phyloP scores from a whole-genome alignment of 768 basidiomycete species.

The Gloeostereum incarnatum region DNA sequence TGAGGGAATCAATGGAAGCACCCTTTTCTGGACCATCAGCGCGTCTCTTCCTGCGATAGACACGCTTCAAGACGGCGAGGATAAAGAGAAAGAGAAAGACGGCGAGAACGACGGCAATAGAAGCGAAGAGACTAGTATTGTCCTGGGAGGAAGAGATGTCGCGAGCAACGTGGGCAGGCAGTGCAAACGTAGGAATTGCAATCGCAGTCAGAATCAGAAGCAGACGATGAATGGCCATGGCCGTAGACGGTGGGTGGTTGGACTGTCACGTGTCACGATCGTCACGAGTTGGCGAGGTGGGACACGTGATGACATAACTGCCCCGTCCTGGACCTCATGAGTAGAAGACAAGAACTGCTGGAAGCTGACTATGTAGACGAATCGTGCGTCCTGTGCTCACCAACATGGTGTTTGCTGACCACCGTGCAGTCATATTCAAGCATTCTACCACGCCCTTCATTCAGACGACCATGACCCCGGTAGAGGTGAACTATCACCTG shows the following conservation, averaged over 20 bases:
- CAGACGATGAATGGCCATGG: too few relatives aligned
- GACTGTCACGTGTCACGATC: too few relatives aligned
- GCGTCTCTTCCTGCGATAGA: conserved; percentile 19
- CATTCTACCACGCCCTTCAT: conserved; percentile 69
- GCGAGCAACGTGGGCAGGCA: too few relatives aligned
- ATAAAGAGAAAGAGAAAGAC: conserved; percentile 14
- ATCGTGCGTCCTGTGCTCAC: conserved; percentile 34
- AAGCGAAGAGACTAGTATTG: too few relatives aligned
- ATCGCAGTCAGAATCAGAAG: too few relatives aligned
- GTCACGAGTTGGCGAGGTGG: too few relatives aligned
- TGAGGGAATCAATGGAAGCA: conserved; percentile 8
- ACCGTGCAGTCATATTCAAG: conserved; percentile 43
- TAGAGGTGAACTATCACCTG: conserved; percentile 24
- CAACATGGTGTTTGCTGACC: background rate
- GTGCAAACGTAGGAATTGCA: too few relatives aligned
- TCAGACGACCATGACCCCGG: conserved; percentile 43
- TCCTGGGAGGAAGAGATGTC: too few relatives aligned
- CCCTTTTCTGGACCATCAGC: conserved; percentile 4
- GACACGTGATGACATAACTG: too few relatives aligned
- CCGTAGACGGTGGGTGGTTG: too few relatives aligned
- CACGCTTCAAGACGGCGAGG: conserved; percentile 17
- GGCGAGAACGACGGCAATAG: conserved; percentile 17
- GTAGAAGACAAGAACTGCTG: conserved; percentile 25
- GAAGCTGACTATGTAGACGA: conserved; percentile 60
- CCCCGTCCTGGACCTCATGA: too few relatives aligned